phyloP scores from a whole-genome alignment of 352 stramenopile genomes.

The Phytophthora podocarpi region DNA sequence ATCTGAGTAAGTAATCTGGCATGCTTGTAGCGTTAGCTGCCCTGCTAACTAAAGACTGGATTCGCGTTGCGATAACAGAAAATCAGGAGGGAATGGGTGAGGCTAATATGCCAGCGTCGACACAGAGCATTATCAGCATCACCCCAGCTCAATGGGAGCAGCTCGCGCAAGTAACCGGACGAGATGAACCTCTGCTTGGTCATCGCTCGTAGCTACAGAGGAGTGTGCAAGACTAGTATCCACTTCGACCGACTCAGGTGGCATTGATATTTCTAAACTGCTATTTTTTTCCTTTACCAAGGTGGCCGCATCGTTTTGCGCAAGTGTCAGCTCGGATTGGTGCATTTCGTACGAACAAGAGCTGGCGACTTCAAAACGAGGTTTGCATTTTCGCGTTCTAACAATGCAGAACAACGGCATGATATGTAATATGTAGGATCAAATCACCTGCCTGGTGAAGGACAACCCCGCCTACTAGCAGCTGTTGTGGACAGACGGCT shows the following conservation, averaged over 20 bases:
- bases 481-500: constrained; percentile 7
- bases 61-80: constrained; percentile 36
- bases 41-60: not conserved
- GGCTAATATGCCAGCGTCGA: constrained; percentile 53
- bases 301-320: too few species aligned
- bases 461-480: constrained; percentile 13
- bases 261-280: constrained; percentile 30
- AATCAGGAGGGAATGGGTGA: constrained; percentile 66
- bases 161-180: constrained; percentile 43
- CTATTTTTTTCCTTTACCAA: constrained; percentile 5
- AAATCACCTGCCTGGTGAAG: not conserved
- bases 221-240: too few species aligned
- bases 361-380: constrained; percentile 14
- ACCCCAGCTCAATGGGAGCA: constrained; percentile 75
- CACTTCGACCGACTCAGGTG: too few species aligned
- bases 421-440: constrained; percentile 17
- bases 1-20: constrained; percentile 47
- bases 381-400: constrained; percentile 23
- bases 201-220: constrained; percentile 41
- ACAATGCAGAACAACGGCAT: constrained; percentile 20
- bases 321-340: not conserved
- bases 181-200: constrained; percentile 68
- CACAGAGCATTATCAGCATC: constrained; percentile 85
- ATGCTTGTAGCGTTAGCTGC: not conserved
- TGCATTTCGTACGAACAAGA: not conserved